phyloP scores from a whole-genome alignment of 441 rosid species.

The Pelargonium citronellum region DNA sequence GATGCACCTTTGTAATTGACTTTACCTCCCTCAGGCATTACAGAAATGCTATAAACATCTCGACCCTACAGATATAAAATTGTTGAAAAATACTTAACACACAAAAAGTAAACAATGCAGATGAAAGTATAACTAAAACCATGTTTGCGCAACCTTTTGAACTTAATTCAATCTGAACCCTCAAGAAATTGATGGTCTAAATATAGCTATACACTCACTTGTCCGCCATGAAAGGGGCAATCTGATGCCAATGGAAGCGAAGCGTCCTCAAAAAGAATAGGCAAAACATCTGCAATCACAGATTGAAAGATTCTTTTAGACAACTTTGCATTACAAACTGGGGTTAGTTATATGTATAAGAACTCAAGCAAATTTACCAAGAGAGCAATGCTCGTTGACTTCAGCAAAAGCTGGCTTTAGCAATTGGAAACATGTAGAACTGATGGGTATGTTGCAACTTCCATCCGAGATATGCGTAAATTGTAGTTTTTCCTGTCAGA shows the following conservation, averaged over 20 bases:
- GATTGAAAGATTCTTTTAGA: slow-evolving; percentile 16
- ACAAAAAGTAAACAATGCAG: neutral
- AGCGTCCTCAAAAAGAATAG: slow-evolving; percentile 44
- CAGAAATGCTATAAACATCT: slow-evolving; percentile 60
- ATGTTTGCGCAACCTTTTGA: neutral
- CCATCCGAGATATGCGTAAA: slow-evolving; percentile 33
- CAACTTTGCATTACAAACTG: neutral
- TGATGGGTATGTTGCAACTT: slow-evolving; percentile 31
- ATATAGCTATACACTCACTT: slow-evolving; percentile 31
- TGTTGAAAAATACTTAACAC: neutral
- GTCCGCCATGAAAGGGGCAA: slow-evolving; percentile 32
- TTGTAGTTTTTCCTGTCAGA: slow-evolving; percentile 36
- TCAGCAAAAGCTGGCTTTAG: slow-evolving; percentile 42
- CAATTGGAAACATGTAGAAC: slow-evolving; percentile 41
- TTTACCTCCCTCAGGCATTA: slow-evolving; percentile 56
- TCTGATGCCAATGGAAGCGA: slow-evolving; percentile 40
- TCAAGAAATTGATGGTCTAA: neutral
- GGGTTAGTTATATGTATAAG: neutral
- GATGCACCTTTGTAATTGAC: slow-evolving; percentile 38
- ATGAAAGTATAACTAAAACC: neutral
- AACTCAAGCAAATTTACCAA: slow-evolving; percentile 33
- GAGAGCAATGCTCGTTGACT: slow-evolving; percentile 31
- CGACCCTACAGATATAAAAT: slow-evolving; percentile 41
- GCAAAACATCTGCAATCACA: slow-evolving; percentile 48
- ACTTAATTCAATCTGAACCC: slow-evolving; percentile 7